Base-by-base conservation (phyloP, 1,139 yeast genomes). In the Sugiyamaella castrensis region DNA sequence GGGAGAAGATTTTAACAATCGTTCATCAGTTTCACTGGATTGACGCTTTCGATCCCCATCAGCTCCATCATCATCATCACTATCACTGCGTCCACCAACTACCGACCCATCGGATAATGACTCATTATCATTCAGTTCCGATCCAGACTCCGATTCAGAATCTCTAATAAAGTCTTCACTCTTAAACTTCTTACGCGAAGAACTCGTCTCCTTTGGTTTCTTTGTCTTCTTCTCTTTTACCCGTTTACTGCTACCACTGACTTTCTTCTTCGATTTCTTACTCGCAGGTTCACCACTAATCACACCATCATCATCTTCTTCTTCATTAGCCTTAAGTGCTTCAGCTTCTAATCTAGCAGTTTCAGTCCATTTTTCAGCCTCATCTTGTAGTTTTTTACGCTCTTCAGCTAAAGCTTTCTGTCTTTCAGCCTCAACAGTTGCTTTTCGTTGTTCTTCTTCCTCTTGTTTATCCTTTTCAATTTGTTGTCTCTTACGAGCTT, bases 281-380 rank as follows among this genome's bases (percentile, higher is more conserved):
- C 50, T 45, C 26, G 47, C 19, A 16, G 24, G 16, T 28, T 48
- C 50, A 19, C 24, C 5, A 19, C 24, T 19, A 50, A 19, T n/a
- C 40, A 24, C 40, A 11, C 15, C 46, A 29, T 42, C 46, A 16
- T 16, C 35, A 16, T 36, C 46, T 12, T 40, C 37, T 11, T 28
- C 46, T 29, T 40, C 40, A 24, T 15, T 39, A 24, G 27, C 38
- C 19, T 51, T 54, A 1, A 41, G 43, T 37, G 62, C 62, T 39
- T 64, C 68, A 11, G 64, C 69, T 16, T 71, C 72, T n/a, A 41
- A 28, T 13, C 45, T 33, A 9, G 50, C 50, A 33, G 52, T 41
- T 40, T 81, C 84, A 34, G 85, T 86, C 92, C 94, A 83, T 63
- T 84, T 83, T 58, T 80, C 80, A 6, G 95, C 94, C 64, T 87